phyloP scores from a whole-genome alignment of 179 eudicot species.

The Silene vulgaris region DNA sequence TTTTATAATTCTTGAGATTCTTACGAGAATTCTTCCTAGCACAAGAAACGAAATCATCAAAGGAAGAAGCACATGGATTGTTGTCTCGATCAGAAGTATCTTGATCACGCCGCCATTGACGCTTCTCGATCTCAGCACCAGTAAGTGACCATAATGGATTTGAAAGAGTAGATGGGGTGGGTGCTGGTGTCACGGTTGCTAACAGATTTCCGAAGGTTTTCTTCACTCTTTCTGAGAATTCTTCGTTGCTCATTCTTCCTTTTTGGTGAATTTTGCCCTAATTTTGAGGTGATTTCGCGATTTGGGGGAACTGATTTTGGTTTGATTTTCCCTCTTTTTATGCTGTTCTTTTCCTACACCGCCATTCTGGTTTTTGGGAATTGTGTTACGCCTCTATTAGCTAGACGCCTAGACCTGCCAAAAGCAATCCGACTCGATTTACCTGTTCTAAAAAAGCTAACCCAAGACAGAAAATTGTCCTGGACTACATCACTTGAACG shows the following conservation, averaged over 20 bases:
- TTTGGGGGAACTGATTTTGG: not conserved
- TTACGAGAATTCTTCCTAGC: conserved; percentile 26
- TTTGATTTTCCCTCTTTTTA: not conserved
- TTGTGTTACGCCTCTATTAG: too few relatives aligned
- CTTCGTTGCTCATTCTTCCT: conserved; percentile 18
- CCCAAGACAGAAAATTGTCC: too few relatives aligned
- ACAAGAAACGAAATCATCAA: conserved; percentile 26
- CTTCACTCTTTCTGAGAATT: conserved; percentile 47
- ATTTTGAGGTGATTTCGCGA: not conserved
- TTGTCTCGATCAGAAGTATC: conserved; percentile 29
- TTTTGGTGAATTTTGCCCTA: not conserved
- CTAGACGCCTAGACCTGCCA: too few relatives aligned
- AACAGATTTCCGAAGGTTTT: conserved; percentile 58
- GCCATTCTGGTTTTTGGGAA: not conserved
- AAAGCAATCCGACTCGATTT: too few relatives aligned
- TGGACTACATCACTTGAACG: too few relatives aligned
- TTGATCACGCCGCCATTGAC: conserved; percentile 51
- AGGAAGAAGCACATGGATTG: conserved; percentile 31
- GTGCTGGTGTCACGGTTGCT: conserved; percentile 4
- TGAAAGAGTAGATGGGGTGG: conserved; percentile 27
- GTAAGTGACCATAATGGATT: conserved; percentile 52
- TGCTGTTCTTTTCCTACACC: not conserved
- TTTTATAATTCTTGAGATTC: conserved; percentile 19
- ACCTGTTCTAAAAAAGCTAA: too few relatives aligned
- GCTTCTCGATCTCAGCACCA: conserved; percentile 45